These are phyloP conservation scores for Sungouiozyma intestinalis DNA, from an alignment of 805 yeast species.

Conservation along the genomic window DNA sequence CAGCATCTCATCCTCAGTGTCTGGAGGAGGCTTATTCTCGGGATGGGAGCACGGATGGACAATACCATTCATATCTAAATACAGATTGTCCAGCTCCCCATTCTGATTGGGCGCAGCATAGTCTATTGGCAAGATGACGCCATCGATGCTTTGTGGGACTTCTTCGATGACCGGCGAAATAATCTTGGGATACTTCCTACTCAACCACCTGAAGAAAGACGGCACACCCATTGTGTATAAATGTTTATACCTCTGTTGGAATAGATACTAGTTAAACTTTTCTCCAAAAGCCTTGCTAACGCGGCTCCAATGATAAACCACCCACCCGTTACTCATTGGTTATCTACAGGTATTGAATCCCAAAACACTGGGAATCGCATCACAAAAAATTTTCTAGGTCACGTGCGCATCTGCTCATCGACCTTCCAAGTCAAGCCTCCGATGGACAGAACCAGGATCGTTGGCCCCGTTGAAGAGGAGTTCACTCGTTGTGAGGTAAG, in stretches of 20 bases:
- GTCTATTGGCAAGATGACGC: slow-evolving; percentile 50
- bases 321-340: too few species aligned
- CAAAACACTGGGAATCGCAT: too few species aligned
- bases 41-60: slow-evolving; percentile 99
- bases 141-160: slow-evolving; percentile 46
- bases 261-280: neutral
- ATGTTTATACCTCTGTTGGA: neutral
- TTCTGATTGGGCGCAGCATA: slow-evolving; percentile 79
- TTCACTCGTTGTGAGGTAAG: too few species aligned
- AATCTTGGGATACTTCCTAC: slow-evolving; percentile 86
- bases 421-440: too few species aligned
- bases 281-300: neutral
- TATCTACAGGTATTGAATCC: too few species aligned
- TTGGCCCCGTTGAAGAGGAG: too few species aligned
- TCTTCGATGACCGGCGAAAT: slow-evolving; percentile 84
- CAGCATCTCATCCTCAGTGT: slow-evolving; percentile 94
- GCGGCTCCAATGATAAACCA: too few species aligned
- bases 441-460: too few species aligned
- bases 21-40: slow-evolving; percentile 91
- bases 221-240: slow-evolving; percentile 78
- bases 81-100: slow-evolving; percentile 89
- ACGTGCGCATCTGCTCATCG: too few species aligned
- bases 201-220: slow-evolving; percentile 93
- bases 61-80: slow-evolving; percentile 97
- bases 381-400: too few species aligned